Evolutionary conservation across 352 stramenopile genomes (phyloP), one percentile per base, ranked within the genome.

Genomic region (Globisporangium orthogonon): DNA sequence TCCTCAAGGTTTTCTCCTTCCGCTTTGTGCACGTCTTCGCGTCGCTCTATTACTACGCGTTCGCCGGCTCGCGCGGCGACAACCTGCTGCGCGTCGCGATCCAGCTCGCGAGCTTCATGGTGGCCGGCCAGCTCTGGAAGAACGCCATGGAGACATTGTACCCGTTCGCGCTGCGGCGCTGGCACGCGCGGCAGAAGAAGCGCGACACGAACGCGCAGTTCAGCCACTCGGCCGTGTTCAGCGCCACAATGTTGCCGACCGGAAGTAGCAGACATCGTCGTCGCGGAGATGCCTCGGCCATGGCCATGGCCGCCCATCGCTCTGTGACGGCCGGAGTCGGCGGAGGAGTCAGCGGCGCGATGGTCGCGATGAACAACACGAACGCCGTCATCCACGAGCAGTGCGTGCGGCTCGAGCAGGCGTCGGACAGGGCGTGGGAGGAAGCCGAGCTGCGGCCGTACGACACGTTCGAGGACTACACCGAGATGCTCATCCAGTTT

Each of bases 1-100:
- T 99, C 62, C 92, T 98, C 66, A 99, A 99, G 76, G 96, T 98
- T 1, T 98, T 99, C 66, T 89, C 95, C 6, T 99, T 99, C 69
- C 87, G 94, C 49, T 99, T 98, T 59, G 87, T 98, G 9, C 97
- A 97, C 70, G 95, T 98, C 50, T 98, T 98, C 67, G 89, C 93
- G 30, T 96, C 89, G 49, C 76, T 98, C 15, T 98, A 98, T 66
- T 99, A 98, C 74, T 98, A 98, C 72, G 89, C 91, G 2, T 98
- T 97, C 50, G 70, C 88, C 29, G 45, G 57, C 31, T 50, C 65
- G 1, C 65, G 54, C 29, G 52, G 50, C 10, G 67, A 86, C 63
- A 78, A 77, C 7, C 67, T 98, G 61, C 65, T 98, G 47, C 85
- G 91, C 39, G 86, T 98, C 11, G 88, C 86, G 7, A 94, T 97